phyloP scores from a whole-genome alignment of 495 filamentous ascomycete species.

The Schizothecium vesticola region DNA sequence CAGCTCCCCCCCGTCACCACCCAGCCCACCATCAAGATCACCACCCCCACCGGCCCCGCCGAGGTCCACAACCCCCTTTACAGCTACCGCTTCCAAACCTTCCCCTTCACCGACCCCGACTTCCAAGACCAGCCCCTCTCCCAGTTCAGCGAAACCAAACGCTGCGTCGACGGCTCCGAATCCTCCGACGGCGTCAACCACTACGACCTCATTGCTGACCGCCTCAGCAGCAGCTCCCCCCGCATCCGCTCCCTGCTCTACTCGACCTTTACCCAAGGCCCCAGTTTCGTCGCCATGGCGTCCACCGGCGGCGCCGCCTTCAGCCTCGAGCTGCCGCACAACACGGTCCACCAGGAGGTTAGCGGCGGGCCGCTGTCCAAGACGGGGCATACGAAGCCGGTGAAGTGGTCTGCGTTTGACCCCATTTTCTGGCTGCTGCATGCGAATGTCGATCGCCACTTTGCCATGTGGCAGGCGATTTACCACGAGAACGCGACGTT shows the following conservation, averaged over 20 bases:
- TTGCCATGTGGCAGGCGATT: conserved; percentile 35
- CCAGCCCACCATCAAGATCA: neutral
- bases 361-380: conserved; percentile 3
- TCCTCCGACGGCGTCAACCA: neutral
- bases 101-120: conserved; percentile 7
- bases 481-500: conserved; percentile 23
- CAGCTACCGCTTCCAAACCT: conserved; percentile 1
- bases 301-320: neutral
- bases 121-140: neutral
- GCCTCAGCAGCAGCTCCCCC: neutral
- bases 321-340: conserved; percentile 29
- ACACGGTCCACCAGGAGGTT: conserved; percentile 25
- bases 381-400: conserved; percentile 19
- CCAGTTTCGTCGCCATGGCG: conserved; percentile 2
- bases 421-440: conserved; percentile 34
- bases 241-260: neutral
- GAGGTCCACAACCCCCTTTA: conserved; percentile 1
- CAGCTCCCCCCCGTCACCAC: neutral
- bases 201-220: neutral
- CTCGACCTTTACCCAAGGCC: neutral
- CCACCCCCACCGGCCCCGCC: neutral
- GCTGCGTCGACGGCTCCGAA: neutral
- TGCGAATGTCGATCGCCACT: conserved; percentile 41
- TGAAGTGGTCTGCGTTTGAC: conserved; percentile 27
- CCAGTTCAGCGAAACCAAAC: conserved; percentile 5